Evolutionary conservation across 2,329 filamentous ascomycete species (phyloP), one percentile per base, ranked within the genome.

Genomic region (Myriosclerotinia curreyana): DNA sequence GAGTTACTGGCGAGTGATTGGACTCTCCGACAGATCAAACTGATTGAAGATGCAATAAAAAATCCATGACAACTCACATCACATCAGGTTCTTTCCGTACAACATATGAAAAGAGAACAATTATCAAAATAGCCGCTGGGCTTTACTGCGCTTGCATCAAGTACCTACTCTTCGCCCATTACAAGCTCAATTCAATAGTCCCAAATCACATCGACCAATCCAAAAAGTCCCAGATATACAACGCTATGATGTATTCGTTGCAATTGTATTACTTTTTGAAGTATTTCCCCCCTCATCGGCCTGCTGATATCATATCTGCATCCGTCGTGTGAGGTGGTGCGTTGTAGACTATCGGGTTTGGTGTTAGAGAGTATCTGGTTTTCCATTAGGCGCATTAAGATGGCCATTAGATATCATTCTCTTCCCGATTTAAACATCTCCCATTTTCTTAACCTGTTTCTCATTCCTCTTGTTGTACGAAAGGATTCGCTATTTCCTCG

Each of bases 401-500:
- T 59, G n/a, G n/a, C 31, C 42, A 31, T 51, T 40, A 28, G n/a
- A 20, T 60, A 40, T 38, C 11, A n/a, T 28, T 28, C n/a, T 44
- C 31, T 25, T 60, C 36, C 60, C 9, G 22, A 40, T n/a, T 17
- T 11, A 25, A 36, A 28, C 28, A 6, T 59, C 36, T 12, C 14
- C 8, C 25, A 20, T 9, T n/a, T 15, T 22, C 14, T 49, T 17
- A 34, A 25, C 15, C 20, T 6, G 5, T 25, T 12, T n/a, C 28
- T 76, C 77, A 73, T 69, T 92, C 88, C 55, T 92, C 88, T 31
- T 83, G 81, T 73, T 91, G 86, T 61, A 90, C 81, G 74, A 98
- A 99, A 0, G 95, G 95, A 76, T 99, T 99, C 72, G 90, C 86
- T 72, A 99, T 99, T 78, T 94, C 89, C 78, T 98, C 93, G 78